These are phyloP conservation scores for Carpinus fangiana DNA, from an alignment of 306 rosid genomes.

Conservation along the genomic window DNA sequence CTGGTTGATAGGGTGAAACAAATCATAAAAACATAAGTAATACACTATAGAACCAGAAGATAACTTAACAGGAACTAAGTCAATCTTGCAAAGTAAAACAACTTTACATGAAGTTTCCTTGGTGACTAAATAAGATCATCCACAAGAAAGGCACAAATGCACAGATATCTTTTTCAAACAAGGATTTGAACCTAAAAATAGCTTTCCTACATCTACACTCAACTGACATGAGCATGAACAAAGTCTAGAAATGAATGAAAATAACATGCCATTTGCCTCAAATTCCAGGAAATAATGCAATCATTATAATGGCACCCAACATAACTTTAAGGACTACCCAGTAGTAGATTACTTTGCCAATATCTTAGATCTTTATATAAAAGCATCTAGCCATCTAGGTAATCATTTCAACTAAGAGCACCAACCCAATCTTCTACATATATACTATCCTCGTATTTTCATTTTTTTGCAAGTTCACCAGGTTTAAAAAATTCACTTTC, in stretches of 20 bases:
- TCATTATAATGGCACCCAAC: no score
- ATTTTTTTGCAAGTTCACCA: no score
- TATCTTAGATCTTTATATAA: no score
- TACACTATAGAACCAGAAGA: not conserved
- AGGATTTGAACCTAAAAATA: not conserved
- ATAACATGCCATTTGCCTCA: no score
- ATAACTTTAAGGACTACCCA: no score
- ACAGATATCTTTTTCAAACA: not conserved
- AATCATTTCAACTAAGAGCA: no score
- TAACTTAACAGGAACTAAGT: not conserved
- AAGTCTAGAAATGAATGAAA: not conserved
- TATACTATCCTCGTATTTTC: no score
- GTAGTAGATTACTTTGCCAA: no score
- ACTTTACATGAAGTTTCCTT: not conserved
- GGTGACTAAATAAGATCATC: not conserved
- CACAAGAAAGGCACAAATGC: not conserved
- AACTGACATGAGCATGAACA: not conserved
- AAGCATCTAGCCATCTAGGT: no score
- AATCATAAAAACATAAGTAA: slow-evolving; percentile 2
- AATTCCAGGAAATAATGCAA: no score
- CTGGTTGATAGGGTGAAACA: slow-evolving; percentile 31
- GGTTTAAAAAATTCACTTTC: no score
- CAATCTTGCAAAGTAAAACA: slow-evolving; percentile 1
- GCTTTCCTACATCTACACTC: not conserved
- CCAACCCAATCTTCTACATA: no score